Evolutionary conservation across 1,284 basidiomycete genomes (phyloP).

Genomic region (Gomphus sp.): DNA sequence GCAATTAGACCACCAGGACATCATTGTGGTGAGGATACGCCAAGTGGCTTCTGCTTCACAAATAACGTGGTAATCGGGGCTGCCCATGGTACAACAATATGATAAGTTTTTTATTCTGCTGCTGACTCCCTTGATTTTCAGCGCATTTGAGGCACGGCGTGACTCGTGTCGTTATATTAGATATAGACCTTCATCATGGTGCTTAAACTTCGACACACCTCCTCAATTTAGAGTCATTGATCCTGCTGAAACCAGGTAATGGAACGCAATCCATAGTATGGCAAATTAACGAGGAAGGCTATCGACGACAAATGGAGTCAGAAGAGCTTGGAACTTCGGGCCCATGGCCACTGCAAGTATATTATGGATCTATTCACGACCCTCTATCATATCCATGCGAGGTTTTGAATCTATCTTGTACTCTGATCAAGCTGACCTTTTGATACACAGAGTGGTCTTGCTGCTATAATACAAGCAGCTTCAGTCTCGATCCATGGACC

Average conservation of each 20-base stretch:
- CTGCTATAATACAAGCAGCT: slow-evolving; percentile 73
- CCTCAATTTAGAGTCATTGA: too few relatives aligned
- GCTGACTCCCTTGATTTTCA: slow-evolving; percentile 20
- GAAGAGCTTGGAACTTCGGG: not conserved
- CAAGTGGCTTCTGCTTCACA: slow-evolving; percentile 89
- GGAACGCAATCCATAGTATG: slow-evolving; percentile 89
- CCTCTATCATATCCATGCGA: slow-evolving; percentile 91
- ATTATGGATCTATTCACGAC: slow-evolving; percentile 88
- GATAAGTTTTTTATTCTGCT: not conserved
- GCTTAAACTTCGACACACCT: too few relatives aligned
- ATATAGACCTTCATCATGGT: slow-evolving; percentile 93
- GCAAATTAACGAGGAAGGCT: slow-evolving; percentile 86
- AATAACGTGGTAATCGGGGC: slow-evolving; percentile 91
- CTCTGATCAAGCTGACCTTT: not conserved
- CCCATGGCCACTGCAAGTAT: slow-evolving; percentile 51
- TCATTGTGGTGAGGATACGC: slow-evolving; percentile 83
- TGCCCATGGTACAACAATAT: slow-evolving; percentile 67
- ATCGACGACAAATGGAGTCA: slow-evolving; percentile 52
- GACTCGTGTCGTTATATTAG: slow-evolving; percentile 78
- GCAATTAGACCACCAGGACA: slow-evolving; percentile 84
- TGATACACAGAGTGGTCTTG: slow-evolving; percentile 65
- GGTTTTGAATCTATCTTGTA: slow-evolving; percentile 27
- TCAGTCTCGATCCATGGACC: slow-evolving; percentile 72
- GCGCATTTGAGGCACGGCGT: slow-evolving; percentile 77
- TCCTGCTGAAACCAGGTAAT: slow-evolving; percentile 48